phyloP scores from a whole-genome alignment of 2,329 filamentous ascomycete species.

The Bimuria novae-zelandiae region DNA sequence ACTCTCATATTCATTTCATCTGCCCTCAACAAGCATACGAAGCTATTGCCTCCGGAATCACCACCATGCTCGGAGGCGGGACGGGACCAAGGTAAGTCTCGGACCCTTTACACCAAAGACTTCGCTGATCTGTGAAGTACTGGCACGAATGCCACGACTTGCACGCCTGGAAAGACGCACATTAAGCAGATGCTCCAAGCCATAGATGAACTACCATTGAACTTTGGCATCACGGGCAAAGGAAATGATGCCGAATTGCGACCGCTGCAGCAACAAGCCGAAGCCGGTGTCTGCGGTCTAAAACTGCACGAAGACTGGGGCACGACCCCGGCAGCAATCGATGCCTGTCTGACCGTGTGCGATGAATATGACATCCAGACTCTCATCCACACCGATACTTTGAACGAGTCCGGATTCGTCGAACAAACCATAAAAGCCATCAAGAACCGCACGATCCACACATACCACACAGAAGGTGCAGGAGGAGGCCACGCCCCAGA shows the following conservation, averaged over 20 bases:
- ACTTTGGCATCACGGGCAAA: constrained; percentile 90
- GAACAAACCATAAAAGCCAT: constrained; percentile 87
- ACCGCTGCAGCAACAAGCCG: constrained; percentile 77
- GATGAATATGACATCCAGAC: constrained; percentile 92
- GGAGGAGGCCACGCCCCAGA: constrained; percentile 94
- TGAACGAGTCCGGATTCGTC: constrained; percentile 97
- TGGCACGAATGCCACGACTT: constrained; percentile 89
- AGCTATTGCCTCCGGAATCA: constrained; percentile 82
- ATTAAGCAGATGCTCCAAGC: constrained; percentile 91
- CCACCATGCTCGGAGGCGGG: constrained; percentile 87
- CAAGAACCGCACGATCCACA: constrained; percentile 87
- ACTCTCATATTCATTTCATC: constrained; percentile 92
- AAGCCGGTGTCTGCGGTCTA: constrained; percentile 84
- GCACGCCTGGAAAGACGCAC: constrained; percentile 82
- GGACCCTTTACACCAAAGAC: not conserved
- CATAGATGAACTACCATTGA: constrained; percentile 78
- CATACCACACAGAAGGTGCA: constrained; percentile 95
- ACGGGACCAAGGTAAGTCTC: constrained; percentile 76
- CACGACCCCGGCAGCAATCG: constrained; percentile 86
- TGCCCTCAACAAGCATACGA: constrained; percentile 91
- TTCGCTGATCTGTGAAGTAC: constrained; percentile 59
- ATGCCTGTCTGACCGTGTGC: constrained; percentile 77
- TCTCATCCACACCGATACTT: constrained; percentile 91
- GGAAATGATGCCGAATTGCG: constrained; percentile 78
- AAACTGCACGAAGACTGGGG: constrained; percentile 99